Percentiles rank a stretch among this genome's conserved stretches.
Evolutionary conservation across 495 filamentous ascomycete genomes (phyloP).

Genomic region (Talaromyces borbonicus): DNA sequence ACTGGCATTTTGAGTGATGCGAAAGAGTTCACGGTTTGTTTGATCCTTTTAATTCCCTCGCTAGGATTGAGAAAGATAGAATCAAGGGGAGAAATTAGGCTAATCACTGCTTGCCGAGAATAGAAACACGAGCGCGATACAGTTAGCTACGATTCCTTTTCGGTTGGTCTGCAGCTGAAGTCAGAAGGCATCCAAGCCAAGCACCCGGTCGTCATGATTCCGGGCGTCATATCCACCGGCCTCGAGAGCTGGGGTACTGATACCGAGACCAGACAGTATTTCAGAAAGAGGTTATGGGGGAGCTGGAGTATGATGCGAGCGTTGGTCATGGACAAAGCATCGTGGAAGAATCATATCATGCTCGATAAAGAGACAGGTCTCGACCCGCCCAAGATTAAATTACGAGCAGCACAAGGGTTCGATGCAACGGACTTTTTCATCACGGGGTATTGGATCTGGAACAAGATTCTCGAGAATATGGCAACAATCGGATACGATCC

Average conservation of each 20-base stretch:
- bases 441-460: slow-evolving; percentile 96
- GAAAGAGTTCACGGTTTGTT: slow-evolving; percentile 63
- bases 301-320: slow-evolving; percentile 98
- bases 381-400: slow-evolving; percentile 85
- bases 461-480: slow-evolving; percentile 93
- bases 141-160: slow-evolving; percentile 85
- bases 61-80: no score
- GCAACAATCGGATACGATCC: slow-evolving; percentile 95
- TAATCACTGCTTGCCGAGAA: slow-evolving; percentile 14
- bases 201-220: slow-evolving; percentile 93
- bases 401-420: slow-evolving; percentile 92
- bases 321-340: slow-evolving; percentile 81
- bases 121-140: slow-evolving; percentile 78
- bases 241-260: slow-evolving; percentile 93
- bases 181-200: slow-evolving; percentile 73
- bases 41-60: neutral
- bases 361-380: slow-evolving; percentile 83
- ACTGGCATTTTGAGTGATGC: slow-evolving; percentile 74
- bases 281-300: slow-evolving; percentile 88
- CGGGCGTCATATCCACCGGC: slow-evolving; percentile 94
- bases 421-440: slow-evolving; percentile 91
- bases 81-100: neutral
- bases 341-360: slow-evolving; percentile 96
- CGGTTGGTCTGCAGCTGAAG: slow-evolving; percentile 72
- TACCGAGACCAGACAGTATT: slow-evolving; percentile 72